Evolutionary conservation across 2,329 filamentous ascomycete species (phyloP).

Genomic region (Dichotomopilus funicola): DNA sequence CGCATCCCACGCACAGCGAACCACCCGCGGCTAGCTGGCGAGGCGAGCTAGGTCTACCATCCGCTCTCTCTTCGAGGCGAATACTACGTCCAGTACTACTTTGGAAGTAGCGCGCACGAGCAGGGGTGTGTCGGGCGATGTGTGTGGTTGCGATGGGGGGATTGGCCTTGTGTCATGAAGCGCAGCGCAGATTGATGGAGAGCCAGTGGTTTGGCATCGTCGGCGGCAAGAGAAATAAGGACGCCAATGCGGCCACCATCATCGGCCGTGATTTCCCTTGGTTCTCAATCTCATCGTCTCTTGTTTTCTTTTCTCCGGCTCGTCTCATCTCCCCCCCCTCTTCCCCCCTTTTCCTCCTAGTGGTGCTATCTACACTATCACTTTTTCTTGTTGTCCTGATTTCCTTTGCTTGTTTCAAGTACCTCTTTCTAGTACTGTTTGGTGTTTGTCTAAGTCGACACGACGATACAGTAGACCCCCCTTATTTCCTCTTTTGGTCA

Average conservation of each 20-base stretch:
- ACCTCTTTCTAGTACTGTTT: conserved; percentile 3
- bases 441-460: conserved; percentile 2
- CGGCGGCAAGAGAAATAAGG: conserved; percentile 8
- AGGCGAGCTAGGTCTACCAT: too few species aligned
- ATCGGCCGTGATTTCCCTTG: background rate
- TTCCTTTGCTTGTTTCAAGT: conserved; percentile 1
- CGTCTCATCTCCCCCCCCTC: conserved; percentile 5
- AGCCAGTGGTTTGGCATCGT: background rate
- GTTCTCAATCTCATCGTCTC: conserved; percentile 4
- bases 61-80: too few species aligned
- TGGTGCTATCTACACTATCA: conserved; percentile 14
- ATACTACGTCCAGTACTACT: too few species aligned
- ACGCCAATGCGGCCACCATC: background rate
- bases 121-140: too few species aligned
- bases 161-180: conserved; percentile 13
- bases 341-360: background rate
- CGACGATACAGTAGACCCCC: background rate
- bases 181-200: conserved; percentile 1
- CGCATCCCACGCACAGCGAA: too few species aligned
- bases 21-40: too few species aligned
- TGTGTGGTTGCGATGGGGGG: conserved; percentile 6
- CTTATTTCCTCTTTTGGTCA: conserved; percentile 6
- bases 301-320: background rate
- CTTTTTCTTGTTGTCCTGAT: conserved; percentile 23
- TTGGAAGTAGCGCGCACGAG: too few species aligned